Evolutionary conservation across 257 asterid species (phyloP), one percentile per base, ranked within the genome.

Genomic region (Echium plantagineum): DNA sequence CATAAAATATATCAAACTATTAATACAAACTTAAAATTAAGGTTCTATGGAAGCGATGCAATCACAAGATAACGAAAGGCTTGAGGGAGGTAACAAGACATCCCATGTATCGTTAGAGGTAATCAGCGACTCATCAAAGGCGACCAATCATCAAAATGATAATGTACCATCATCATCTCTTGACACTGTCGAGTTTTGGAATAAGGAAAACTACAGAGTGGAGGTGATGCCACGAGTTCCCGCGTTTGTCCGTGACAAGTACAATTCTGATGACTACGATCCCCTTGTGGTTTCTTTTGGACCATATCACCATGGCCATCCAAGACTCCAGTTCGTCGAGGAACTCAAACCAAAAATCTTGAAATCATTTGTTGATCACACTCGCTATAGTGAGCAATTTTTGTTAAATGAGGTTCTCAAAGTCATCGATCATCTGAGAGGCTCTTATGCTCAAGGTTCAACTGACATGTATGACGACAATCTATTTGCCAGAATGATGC

Each of bases 271-370:
- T 15, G 55, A 55, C 2, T 70, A 59, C 21, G 65, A 66, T 51
- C 76, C 76, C 5, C 28, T 26, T 31, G 38, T 70, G 21, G 65
- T 70, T 60, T 74, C 76, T 13, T 49, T 74, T n/a, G 73, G 79
- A 2, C 73, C 79, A 8, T 69, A 69, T 58, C 75, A 70, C 52
- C 69, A 69, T 15, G 64, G 72, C 47, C 53, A 69, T 20, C 21
- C 54, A 28, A 63, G 63, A 6, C 64, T 74, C 53, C 42, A 62
- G 9, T 62, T 42, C 17, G 72, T 57, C 19, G 75, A 74, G 62
- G 62, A 70, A 8, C 55, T 61, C 64, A 70, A 74, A 57, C 24
- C 49, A 10, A 60, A 59, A 4, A 13, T 58, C 15, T 48, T 58
- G 19, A 56, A 60, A 9, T 59, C 55, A 61, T 63, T 63, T 56